Evolutionary conservation across 2,329 filamentous ascomycete species (phyloP), one percentile per base, ranked within the genome.

Genomic region (Parascedosporium putredinis): DNA sequence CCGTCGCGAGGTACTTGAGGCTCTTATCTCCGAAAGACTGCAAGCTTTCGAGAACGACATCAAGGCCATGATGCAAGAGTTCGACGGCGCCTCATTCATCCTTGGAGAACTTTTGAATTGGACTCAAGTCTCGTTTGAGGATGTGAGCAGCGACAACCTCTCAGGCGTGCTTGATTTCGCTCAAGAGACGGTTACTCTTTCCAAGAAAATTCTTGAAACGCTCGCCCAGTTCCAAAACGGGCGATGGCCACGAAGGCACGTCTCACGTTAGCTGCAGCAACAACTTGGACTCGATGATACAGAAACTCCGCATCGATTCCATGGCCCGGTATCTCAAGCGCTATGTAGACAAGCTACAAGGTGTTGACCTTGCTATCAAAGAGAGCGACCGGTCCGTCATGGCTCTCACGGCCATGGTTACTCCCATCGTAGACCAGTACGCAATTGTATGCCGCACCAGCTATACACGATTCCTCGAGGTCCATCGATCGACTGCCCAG

Each of bases 341-440:
- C 45, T 66, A 71, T 54, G 57, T 74, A n/a, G 46, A 58, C 2
- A 58, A 63, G 34, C 53, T 73, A 31, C 60, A 65, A 22, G 50
- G 57, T 6, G 47, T 71, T 23, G 55, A 64, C 12, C 52, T 68
- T 5, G 52, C 57, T 33, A 58, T 61, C 16, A 50, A 55, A 5
- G 47, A 58, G 14, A 54, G 54, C 22, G 60, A 60, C 36, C 54
- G 55, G 45, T 62, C 64, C 9, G 60, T 60, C 24, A 62, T 60
- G 58, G 57, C 60, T 29, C 50, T 64, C 14, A 55, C 67, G 53
- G 55, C 57, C 29, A 56, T 69, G 6, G 61, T 84, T 1, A 61
- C 79, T 14, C 89, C 93, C 0, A 81, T 97, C 25, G 60, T 95
- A 3, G 71, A 80, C 45, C 84, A 93, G 56, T 97, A 91, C 60